Evolutionary conservation across 805 yeast genomes (phyloP).

Genomic region (Starmerella kuoi): DNA sequence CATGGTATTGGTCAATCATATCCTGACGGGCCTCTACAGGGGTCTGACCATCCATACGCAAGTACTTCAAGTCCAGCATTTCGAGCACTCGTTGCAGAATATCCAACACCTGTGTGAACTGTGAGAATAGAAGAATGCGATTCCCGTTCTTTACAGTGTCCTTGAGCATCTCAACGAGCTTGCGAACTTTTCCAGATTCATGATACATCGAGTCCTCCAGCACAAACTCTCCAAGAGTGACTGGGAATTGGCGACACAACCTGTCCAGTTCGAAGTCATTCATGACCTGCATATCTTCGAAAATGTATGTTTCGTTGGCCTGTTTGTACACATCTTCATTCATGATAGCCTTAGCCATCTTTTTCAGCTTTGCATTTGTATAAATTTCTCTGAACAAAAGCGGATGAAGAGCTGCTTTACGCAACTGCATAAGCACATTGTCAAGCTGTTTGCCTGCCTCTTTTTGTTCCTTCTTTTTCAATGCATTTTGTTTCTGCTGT

Average conservation of each 20-base stretch:
- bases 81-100: conserved; percentile 68
- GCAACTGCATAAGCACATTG: conserved; percentile 72
- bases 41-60: conserved; percentile 88
- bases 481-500: conserved; percentile 8
- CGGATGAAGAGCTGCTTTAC: conserved; percentile 92
- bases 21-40: conserved; percentile 88
- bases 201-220: conserved; percentile 45
- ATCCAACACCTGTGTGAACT: conserved; percentile 86
- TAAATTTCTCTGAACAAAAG: conserved; percentile 61
- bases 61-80: conserved; percentile 50
- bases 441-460: conserved; percentile 37
- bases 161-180: conserved; percentile 43
- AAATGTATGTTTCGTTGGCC: conserved; percentile 67
- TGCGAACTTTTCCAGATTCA: conserved; percentile 63
- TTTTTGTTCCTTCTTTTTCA: conserved; percentile 22
- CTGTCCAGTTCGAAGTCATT: conserved; percentile 75
- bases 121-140: conserved; percentile 72
- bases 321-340: conserved; percentile 63
- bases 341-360: conserved; percentile 72
- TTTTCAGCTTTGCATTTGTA: conserved; percentile 40
- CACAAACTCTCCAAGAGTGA: conserved; percentile 42
- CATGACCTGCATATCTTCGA: conserved; percentile 93
- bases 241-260: conserved; percentile 60
- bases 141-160: conserved; percentile 39
- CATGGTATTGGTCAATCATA: conserved; percentile 77